phyloP scores from a whole-genome alignment of 192 early-diverging fungal genomes.

The Backusella mclennaniae region DNA sequence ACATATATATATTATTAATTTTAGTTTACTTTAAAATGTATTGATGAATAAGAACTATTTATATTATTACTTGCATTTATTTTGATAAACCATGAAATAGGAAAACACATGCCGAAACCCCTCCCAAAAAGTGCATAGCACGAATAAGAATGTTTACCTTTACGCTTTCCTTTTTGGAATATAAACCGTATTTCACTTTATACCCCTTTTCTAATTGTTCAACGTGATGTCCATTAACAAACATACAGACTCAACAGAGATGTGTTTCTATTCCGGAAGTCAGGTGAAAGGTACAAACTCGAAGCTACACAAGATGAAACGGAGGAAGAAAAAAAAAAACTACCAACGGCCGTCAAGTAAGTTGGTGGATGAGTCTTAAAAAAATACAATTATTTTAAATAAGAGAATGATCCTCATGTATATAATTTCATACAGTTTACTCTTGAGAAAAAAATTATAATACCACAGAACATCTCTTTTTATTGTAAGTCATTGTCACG shows the following conservation, averaged over 20 bases:
- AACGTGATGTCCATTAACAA: background rate
- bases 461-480: too few species aligned
- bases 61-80: background rate
- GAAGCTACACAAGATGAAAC: background rate
- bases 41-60: background rate
- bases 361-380: background rate
- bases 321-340: background rate
- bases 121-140: background rate
- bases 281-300: background rate
- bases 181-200: background rate
- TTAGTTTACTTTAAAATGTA: background rate
- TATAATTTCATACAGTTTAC: too few species aligned
- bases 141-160: background rate
- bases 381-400: too few species aligned
- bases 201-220: background rate
- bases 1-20: background rate
- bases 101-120: background rate
- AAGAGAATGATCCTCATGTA: too few species aligned
- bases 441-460: too few species aligned
- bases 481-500: too few species aligned
- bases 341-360: background rate
- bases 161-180: background rate
- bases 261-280: background rate
- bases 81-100: background rate
- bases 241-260: background rate